These are phyloP conservation scores for Scutellaria baicalensis DNA, from an alignment of 257 asterid genomes.

Conservation along the genomic window DNA sequence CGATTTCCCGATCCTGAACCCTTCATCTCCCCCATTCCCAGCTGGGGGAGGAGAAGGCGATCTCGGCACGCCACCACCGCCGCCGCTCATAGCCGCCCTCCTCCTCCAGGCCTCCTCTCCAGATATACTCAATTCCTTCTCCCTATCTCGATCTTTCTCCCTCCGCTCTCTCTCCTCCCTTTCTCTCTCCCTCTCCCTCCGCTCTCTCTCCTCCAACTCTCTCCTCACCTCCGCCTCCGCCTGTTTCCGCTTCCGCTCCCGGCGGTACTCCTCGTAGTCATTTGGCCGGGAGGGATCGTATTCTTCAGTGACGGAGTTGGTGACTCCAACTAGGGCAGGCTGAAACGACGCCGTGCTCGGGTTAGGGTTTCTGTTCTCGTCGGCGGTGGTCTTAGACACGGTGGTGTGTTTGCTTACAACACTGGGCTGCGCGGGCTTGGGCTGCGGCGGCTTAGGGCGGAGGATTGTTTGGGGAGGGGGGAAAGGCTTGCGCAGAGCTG, in stretches of 20 bases:
- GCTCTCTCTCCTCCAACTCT: slow-evolving; percentile 79
- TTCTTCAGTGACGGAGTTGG: slow-evolving; percentile 76
- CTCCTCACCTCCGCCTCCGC: slow-evolving; percentile 74
- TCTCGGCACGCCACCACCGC: slow-evolving; percentile 41
- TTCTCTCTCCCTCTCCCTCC: slow-evolving; percentile 70
- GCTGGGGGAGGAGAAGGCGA: slow-evolving; percentile 56
- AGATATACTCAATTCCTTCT: slow-evolving; percentile 76
- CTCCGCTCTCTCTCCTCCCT: slow-evolving; percentile 46
- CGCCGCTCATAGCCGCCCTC: slow-evolving; percentile 72
- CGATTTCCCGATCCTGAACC: slow-evolving; percentile 79
- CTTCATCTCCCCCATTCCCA: slow-evolving; percentile 42
- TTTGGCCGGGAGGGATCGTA: slow-evolving; percentile 94
- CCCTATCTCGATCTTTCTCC: slow-evolving; percentile 54
- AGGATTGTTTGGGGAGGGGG: slow-evolving; percentile 76
- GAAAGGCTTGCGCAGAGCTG: slow-evolving; percentile 85
- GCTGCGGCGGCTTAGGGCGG: slow-evolving; percentile 49
- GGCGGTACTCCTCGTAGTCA: slow-evolving; percentile 84
- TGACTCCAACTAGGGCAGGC: slow-evolving; percentile 86
- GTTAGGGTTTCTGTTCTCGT: slow-evolving; percentile 58
- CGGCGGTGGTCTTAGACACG: slow-evolving; percentile 19
- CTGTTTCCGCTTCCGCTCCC: slow-evolving; percentile 82
- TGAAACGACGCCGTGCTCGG: slow-evolving; percentile 55
- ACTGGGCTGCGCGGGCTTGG: slow-evolving; percentile 39
- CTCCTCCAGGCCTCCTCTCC: slow-evolving; percentile 99
- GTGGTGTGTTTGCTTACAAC: slow-evolving; percentile 12